These are phyloP conservation scores for Debaryomycetaceae sp. DNA, from an alignment of 1,139 yeast species.

Conservation along the genomic window DNA sequence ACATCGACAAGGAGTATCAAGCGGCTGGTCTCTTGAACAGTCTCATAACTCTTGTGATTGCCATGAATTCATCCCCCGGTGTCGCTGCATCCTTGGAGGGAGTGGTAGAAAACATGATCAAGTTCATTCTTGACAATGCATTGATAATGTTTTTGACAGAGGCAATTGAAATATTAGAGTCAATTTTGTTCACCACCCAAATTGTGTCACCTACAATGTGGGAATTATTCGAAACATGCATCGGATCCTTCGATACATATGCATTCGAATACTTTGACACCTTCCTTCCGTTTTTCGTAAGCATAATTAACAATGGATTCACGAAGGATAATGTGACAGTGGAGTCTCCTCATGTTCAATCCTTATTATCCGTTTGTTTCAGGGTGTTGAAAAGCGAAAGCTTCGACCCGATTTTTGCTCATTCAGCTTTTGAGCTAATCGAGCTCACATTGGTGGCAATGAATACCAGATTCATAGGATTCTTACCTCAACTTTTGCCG, in stretches of 20 bases:
- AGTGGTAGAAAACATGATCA: constrained; percentile 38
- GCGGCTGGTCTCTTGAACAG: constrained; percentile 51
- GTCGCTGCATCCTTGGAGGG: constrained; percentile 41
- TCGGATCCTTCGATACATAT: constrained; percentile 50
- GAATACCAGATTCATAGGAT: constrained; percentile 28
- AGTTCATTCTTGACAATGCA: constrained; percentile 47
- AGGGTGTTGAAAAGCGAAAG: constrained; percentile 31
- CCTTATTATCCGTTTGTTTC: constrained; percentile 37
- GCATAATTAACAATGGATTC: constrained; percentile 47
- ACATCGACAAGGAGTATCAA: constrained; percentile 49
- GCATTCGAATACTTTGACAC: constrained; percentile 51
- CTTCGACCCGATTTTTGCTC: constrained; percentile 43
- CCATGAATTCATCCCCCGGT: constrained; percentile 48
- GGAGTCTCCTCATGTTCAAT: constrained; percentile 38
- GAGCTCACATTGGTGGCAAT: constrained; percentile 40
- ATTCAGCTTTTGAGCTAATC: constrained; percentile 37
- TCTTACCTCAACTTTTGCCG: constrained; percentile 33
- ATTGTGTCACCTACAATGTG: constrained; percentile 45
- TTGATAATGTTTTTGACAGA: constrained; percentile 46
- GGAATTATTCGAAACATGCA: constrained; percentile 40
- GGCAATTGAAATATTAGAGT: constrained; percentile 48
- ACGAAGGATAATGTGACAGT: constrained; percentile 28
- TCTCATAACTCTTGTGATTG: constrained; percentile 48
- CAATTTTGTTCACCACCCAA: constrained; percentile 40
- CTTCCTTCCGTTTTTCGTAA: constrained; percentile 49